Percentiles rank a stretch among this genome's conserved stretches.
Evolutionary conservation across 202 grass and related monocot species (phyloP).

Genomic region (Carex arenaria): DNA sequence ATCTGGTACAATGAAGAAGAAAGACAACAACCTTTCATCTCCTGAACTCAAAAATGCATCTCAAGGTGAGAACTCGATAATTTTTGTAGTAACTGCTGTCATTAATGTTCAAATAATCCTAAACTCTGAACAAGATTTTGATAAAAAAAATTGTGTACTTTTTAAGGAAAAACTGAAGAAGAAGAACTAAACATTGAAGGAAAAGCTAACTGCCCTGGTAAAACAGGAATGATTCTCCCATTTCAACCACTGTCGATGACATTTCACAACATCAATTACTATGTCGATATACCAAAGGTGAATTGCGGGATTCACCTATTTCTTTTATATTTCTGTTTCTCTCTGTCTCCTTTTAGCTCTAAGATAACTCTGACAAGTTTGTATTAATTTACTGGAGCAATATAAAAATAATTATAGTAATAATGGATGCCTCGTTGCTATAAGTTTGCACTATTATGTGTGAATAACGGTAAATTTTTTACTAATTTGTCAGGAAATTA

Average conservation of each 20-base stretch:
- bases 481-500: conserved; percentile 43
- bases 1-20: conserved; percentile 14
- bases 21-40: background rate
- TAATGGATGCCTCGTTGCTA: background rate
- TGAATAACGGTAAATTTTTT: background rate
- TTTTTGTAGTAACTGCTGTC: background rate
- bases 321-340: background rate
- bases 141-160: background rate
- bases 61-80: conserved; percentile 30
- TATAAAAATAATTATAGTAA: background rate
- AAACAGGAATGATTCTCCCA: conserved; percentile 63
- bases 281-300: conserved; percentile 67
- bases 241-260: conserved; percentile 65
- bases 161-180: conserved; percentile 5
- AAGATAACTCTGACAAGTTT: background rate
- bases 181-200: background rate
- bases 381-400: background rate
- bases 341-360: background rate
- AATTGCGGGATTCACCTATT: background rate
- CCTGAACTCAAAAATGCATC: background rate
- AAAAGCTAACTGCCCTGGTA: background rate
- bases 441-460: background rate
- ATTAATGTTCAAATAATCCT: background rate
- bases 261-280: conserved; percentile 66
- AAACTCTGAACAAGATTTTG: background rate